phyloP scores from a whole-genome alignment of 495 filamentous ascomycete species.

The Haplographium delicatum region DNA sequence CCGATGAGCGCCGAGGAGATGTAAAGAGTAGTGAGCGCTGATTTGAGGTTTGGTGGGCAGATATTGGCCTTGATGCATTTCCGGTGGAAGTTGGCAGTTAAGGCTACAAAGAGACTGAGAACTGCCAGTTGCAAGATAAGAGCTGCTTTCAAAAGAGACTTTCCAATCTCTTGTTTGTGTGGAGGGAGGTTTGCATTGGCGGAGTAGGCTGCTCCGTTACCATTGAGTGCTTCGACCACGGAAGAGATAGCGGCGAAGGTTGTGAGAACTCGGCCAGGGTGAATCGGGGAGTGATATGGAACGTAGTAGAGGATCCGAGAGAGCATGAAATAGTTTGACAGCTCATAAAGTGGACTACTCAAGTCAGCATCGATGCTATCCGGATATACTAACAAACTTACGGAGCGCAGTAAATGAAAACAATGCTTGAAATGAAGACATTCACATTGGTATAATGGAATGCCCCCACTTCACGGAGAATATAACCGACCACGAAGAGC shows the following conservation, averaged over 20 bases:
- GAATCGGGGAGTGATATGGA: slow-evolving; percentile 70
- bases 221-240: slow-evolving; percentile 62
- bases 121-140: slow-evolving; percentile 64
- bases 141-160: slow-evolving; percentile 57
- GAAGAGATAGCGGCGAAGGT: slow-evolving; percentile 65
- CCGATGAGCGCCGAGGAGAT: slow-evolving; percentile 54
- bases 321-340: slow-evolving; percentile 70
- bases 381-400: slow-evolving; percentile 33
- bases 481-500: slow-evolving; percentile 49
- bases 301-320: slow-evolving; percentile 75
- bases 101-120: slow-evolving; percentile 52
- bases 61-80: slow-evolving; percentile 51
- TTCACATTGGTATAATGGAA: slow-evolving; percentile 51
- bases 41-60: slow-evolving; percentile 49
- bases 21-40: slow-evolving; percentile 56
- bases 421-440: slow-evolving; percentile 55
- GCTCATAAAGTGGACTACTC: slow-evolving; percentile 62
- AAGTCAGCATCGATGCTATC: slow-evolving; percentile 6
- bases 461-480: slow-evolving; percentile 50
- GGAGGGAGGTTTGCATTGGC: slow-evolving; percentile 43
- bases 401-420: slow-evolving; percentile 60
- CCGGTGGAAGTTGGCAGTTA: slow-evolving; percentile 55
- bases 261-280: slow-evolving; percentile 69
- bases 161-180: slow-evolving; percentile 45
- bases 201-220: slow-evolving; percentile 57